Evolutionary conservation across 768 basidiomycete genomes (phyloP).

Genomic region (Termitomyces sp.): DNA sequence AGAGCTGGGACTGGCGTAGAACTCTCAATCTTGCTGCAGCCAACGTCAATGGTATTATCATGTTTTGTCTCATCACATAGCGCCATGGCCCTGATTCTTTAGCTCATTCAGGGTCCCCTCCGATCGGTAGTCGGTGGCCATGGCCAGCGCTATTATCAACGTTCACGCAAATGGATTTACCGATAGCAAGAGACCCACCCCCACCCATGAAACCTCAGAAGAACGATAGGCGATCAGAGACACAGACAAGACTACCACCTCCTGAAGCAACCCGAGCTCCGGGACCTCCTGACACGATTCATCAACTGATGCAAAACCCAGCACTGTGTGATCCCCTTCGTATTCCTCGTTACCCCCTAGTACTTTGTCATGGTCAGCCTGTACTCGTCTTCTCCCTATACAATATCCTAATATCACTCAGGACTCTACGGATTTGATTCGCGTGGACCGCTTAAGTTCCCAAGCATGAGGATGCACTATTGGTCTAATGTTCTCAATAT

Average conservation of each 20-base stretch:
- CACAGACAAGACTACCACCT: constrained; percentile 13
- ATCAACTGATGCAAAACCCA: constrained; percentile 73
- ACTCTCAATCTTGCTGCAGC: background rate
- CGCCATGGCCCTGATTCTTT: background rate
- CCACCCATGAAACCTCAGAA: constrained; percentile 18
- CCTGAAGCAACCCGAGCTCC: constrained; percentile 22
- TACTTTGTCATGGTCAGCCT: constrained; percentile 88
- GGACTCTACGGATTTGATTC: constrained; percentile 96
- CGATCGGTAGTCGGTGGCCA: constrained; percentile 24
- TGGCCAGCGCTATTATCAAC: constrained; percentile 26
- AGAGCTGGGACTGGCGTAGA: constrained; percentile 25
- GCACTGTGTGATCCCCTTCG: constrained; percentile 75
- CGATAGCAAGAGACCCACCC: constrained; percentile 18
- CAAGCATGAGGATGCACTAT: constrained; percentile 85
- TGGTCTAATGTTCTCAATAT: constrained; percentile 89
- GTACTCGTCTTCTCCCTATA: background rate
- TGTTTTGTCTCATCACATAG: background rate
- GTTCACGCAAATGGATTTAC: constrained; percentile 18
- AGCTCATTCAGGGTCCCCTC: constrained; percentile 4
- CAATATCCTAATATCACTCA: constrained; percentile 25
- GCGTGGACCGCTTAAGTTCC: constrained; percentile 78
- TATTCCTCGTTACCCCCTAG: constrained; percentile 84
- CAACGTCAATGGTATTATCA: constrained; percentile 6
- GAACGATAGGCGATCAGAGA: constrained; percentile 7
- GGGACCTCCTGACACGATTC: constrained; percentile 49